A percentile compares a stretch with the other conserved stretches of the same genome.
These are phyloP conservation scores for Exutisphaerella laricina DNA, from an alignment of 2,329 filamentous ascomycete genomes.

Conservation along the genomic window DNA sequence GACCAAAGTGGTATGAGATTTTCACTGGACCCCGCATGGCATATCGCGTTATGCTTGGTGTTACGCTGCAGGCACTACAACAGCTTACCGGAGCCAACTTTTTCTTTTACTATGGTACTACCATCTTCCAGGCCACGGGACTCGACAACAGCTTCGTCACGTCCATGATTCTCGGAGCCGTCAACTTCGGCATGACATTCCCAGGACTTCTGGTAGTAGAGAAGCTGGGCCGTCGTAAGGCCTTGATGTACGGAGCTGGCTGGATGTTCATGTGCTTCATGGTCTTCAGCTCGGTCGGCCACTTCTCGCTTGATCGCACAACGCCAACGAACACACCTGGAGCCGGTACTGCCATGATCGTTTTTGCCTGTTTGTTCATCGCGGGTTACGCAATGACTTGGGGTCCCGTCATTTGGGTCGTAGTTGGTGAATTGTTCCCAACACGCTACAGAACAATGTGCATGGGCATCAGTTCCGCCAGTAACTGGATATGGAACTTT, in stretches of 20 bases:
- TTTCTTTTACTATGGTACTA: constrained; percentile 54
- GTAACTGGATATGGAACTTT: constrained; percentile 53
- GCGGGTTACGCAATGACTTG: constrained; percentile 63
- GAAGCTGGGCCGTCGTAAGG: constrained; percentile 41
- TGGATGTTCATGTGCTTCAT: constrained; percentile 57
- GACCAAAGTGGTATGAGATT: constrained; percentile 60
- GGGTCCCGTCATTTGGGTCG: constrained; percentile 62
- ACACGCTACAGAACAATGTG: constrained; percentile 45
- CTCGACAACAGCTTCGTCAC: constrained; percentile 43
- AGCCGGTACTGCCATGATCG: constrained; percentile 57
- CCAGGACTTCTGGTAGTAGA: constrained; percentile 45
- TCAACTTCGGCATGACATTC: constrained; percentile 46
- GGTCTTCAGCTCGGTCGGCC: constrained; percentile 44
- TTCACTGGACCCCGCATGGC: constrained; percentile 62
- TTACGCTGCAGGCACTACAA: constrained; percentile 59
- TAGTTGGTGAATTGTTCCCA: constrained; percentile 44
- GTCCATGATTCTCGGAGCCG: constrained; percentile 43
- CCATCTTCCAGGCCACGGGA: constrained; percentile 36
- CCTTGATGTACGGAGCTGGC: constrained; percentile 41
- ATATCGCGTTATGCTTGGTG: constrained; percentile 58
- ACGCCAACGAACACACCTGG: constrained; percentile 33
- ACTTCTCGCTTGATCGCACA: constrained; percentile 37
- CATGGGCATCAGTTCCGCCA: constrained; percentile 54
- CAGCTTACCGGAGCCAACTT: constrained; percentile 65
- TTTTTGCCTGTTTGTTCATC: constrained; percentile 65